Evolutionary conservation across 164 flowering plant species (phyloP).

Genomic region (Litsea cubeba): DNA sequence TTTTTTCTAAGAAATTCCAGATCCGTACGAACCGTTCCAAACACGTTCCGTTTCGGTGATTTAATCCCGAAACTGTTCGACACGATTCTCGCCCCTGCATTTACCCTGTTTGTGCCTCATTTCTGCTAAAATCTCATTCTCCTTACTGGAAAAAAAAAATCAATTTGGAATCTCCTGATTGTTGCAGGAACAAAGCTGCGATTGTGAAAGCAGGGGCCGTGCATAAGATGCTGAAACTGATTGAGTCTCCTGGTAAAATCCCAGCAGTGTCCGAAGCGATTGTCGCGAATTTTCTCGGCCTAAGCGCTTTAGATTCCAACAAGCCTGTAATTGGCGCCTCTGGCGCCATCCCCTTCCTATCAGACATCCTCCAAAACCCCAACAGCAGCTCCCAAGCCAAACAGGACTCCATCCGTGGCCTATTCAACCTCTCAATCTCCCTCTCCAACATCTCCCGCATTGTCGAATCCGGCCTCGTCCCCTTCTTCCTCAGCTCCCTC

Average conservation of each 20-base stretch:
- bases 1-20: too few relatives aligned
- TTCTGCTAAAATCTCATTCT: not conserved
- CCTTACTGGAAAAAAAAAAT: not conserved
- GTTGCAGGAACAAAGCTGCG: conserved; percentile 87
- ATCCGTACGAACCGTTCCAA: too few relatives aligned
- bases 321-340: conserved; percentile 83
- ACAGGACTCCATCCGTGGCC: conserved; percentile 73
- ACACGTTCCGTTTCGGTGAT: too few relatives aligned
- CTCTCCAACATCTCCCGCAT: conserved; percentile 46
- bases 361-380: conserved; percentile 32
- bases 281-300: conserved; percentile 84
- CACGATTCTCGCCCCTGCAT: not conserved
- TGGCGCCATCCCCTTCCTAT: conserved; percentile 71
- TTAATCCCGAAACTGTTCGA: not conserved
- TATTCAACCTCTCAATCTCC: conserved; percentile 79
- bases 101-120: too few relatives aligned
- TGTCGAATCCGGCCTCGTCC: conserved; percentile 53
- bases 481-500: conserved; percentile 38
- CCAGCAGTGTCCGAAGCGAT: conserved; percentile 58
- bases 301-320: conserved; percentile 87
- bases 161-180: not conserved
- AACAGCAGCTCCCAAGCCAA: conserved; percentile 42
- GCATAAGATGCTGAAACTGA: conserved; percentile 77
- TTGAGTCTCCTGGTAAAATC: conserved; percentile 36
- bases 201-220: conserved; percentile 91